Evolutionary conservation across 257 asterid genomes (phyloP).

Genomic region (Penstemon newberryi): DNA sequence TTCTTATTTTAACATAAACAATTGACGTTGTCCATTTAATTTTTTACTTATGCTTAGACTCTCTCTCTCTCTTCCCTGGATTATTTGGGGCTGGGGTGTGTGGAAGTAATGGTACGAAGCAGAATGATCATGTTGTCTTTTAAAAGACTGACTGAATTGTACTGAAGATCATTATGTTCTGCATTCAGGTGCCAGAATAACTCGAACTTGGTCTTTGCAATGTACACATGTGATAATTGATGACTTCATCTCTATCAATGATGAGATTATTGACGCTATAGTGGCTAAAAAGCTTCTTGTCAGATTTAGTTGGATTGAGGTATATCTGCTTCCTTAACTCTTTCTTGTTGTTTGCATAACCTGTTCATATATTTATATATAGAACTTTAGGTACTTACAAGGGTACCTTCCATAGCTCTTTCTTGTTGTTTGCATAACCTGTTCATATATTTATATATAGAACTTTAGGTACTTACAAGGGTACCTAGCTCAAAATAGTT

Average conservation of each 20-base stretch:
- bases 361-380: no score
- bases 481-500: no score
- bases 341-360: background rate
- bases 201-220: constrained; percentile 56
- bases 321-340: constrained; percentile 21
- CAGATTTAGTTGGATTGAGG: constrained; percentile 76
- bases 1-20: constrained; percentile 1
- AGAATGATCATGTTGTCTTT: constrained; percentile 14
- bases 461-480: no score
- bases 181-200: constrained; percentile 62
- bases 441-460: no score
- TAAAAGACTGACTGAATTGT: constrained; percentile 8
- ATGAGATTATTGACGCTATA: constrained; percentile 63
- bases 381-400: no score
- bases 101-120: background rate
- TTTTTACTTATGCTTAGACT: background rate
- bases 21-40: background rate
- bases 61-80: background rate
- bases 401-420: background rate
- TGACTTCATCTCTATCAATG: constrained; percentile 49
- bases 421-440: background rate
- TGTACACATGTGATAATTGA: constrained; percentile 87
- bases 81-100: background rate
- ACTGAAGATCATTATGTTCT: constrained; percentile 24
- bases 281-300: constrained; percentile 60